Evolutionary conservation across 805 yeast species (phyloP), one percentile per base, ranked within the genome.

Genomic region (Kodamaea neixiangensis): DNA sequence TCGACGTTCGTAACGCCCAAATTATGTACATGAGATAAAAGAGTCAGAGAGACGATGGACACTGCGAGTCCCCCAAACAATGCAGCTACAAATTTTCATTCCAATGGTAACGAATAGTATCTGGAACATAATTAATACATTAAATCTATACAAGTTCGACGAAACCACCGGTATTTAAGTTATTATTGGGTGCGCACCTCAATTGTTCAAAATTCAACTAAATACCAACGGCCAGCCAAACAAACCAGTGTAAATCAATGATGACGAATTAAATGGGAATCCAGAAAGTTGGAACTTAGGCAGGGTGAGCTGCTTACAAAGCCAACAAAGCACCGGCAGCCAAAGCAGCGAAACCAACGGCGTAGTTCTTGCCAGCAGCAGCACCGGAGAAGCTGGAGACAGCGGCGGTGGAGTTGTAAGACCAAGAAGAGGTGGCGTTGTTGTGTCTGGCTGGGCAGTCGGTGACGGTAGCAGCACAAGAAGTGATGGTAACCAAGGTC

Each of bases 401-500:
- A 48, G 62, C 51, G 52, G 62, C 58, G 54, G 60, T 49, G 50
- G 66, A 40, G 52, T 60, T 34, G 50, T 53, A 29, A 31, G 46
- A 29, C 49, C 60, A 46, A 31, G 49, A 54, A 50, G 49, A 25
- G 20, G 43, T 37, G 18, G 43, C 42, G 43, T 35, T 37, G 21
- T 35, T n/a, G 44, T 46, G 44, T 38, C 48, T 51, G 52, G 68
- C 69, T 65, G 79, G 78, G 65, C 78, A 75, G 71, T 70, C 60
- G 50, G 78, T 73, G 58, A 73, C 78, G 51, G 63, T 60, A 18
- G 65, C 48, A 50, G 54, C 76, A 67, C 78, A 74, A 48, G 67
- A 60, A 57, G 74, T 70, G 68, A 72, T 64, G 68, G 78, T 73
- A 42, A 68, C 75, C 62, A 72, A 66, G 57, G 75, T 69, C 55